Conservation (phyloP, 371 early-diverging fungal species). For the Mucor ambiguus region DNA sequence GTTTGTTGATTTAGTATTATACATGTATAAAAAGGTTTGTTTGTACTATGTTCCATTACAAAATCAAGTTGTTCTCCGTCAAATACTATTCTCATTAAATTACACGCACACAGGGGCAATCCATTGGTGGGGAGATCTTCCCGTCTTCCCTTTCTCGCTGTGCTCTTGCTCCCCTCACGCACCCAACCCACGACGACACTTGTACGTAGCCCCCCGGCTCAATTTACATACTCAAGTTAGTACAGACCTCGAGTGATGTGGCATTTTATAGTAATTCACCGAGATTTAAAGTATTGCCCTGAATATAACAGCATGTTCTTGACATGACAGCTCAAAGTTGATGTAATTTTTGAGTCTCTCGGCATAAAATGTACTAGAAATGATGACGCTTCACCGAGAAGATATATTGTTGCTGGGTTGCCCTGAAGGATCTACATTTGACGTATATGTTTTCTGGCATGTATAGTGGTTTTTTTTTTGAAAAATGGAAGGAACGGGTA, state of each 20-base stretch:
- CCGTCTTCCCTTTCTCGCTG: not conserved
- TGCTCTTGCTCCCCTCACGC: not conserved
- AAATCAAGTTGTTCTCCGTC: not conserved
- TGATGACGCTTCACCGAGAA: not conserved
- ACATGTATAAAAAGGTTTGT: not conserved
- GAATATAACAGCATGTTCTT: not conserved
- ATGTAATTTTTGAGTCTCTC: not conserved
- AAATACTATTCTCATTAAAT: not conserved
- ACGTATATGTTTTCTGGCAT: not conserved
- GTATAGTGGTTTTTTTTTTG: not conserved
- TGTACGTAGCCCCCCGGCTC: not conserved
- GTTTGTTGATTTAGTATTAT: not conserved
- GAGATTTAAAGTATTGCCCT: not conserved
- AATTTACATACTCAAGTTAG: slow-evolving; percentile 1
- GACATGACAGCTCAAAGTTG: not conserved
- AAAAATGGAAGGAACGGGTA: not conserved
- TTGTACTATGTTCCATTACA: not conserved
- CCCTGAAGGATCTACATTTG: not conserved
- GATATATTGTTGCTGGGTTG: not conserved
- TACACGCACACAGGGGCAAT: not conserved
- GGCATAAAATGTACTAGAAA: not conserved
- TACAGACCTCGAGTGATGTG: slow-evolving; percentile 1
- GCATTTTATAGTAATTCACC: not conserved
- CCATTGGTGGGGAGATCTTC: slow-evolving; percentile 4
- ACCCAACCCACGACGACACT: not conserved